Base-by-base conservation (phyloP, 768 basidiomycete species). In the Suillus sp. region DNA sequence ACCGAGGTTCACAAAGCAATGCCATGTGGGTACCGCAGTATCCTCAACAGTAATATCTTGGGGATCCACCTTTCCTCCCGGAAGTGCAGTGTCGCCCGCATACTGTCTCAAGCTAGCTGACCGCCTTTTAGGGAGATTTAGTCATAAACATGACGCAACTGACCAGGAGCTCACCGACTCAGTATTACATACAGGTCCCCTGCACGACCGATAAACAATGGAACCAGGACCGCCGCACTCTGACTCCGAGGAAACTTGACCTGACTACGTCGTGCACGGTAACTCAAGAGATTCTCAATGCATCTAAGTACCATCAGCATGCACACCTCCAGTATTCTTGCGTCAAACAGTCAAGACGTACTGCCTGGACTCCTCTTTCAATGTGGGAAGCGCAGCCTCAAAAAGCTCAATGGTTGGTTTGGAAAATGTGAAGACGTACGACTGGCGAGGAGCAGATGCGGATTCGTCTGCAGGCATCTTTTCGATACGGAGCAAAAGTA, bases 141-240 rank as follows among this genome's bases (percentile, higher is more conserved):
- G 38, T n/a, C 18, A 51, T 20, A 22, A 18, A n/a, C 20, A 60
- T 35, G 64, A 37, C 6, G 5, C 18, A 30, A 14, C n/a, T 20
- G 35, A 58, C 18, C 14, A 70, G 63, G 62, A 61, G 79, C 90
- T 69, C 70, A 91, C 92, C 88, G 81, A 69, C 86, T 93, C n/a
- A 96, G 81, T 35, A 95, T 72, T 4, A 96, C 95, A 68, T 95
- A 92, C 30, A 96, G 70, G 67, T 96, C 92, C 6, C 95, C 94
- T 35, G 82, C 80, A 8, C 94, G 79, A 0, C 95, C 95, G 2
- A 94, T 86, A 64, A 96, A 96, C 56, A 96, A 70, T 13, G 92
- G 91, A 1, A 95, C 89, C 11, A 95, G 82, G 1, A 95, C 93
- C 0, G 91, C 91, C 0, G 93, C 90, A 59, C 84, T 81, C 57